phyloP scores from a whole-genome alignment of 164 flowering plant species.

The Dillenia suffruticosa region DNA sequence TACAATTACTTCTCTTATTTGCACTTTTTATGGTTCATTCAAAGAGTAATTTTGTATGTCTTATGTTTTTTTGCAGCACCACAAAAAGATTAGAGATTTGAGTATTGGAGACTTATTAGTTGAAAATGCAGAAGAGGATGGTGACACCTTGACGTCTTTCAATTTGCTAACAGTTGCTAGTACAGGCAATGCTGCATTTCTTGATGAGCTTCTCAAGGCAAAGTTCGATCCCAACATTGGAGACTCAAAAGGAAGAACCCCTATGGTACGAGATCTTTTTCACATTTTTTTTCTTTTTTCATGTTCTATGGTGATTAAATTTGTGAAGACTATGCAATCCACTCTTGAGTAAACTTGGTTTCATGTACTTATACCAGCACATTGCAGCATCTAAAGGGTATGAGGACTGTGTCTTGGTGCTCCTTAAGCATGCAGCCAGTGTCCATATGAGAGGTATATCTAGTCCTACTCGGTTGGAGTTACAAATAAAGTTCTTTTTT shows the following conservation, averaged over 20 bases:
- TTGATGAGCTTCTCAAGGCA: conserved; percentile 78
- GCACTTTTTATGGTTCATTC: background rate
- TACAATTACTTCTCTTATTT: background rate
- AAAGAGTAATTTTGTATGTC: no score
- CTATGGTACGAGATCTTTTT: conserved; percentile 46
- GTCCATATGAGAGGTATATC: conserved; percentile 53
- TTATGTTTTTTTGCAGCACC: conserved; percentile 44
- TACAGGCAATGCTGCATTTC: conserved; percentile 69
- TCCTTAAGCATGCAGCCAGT: conserved; percentile 66
- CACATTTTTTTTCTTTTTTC: background rate
- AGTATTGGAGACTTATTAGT: conserved; percentile 39
- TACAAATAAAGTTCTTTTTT: background rate
- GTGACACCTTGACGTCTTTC: conserved; percentile 34
- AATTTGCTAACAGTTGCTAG: conserved; percentile 54
- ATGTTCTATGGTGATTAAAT: no score
- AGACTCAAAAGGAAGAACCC: conserved; percentile 74
- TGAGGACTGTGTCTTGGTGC: conserved; percentile 72
- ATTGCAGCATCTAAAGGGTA: conserved; percentile 82
- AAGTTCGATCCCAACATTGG: conserved; percentile 65
- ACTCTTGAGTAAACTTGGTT: no score
- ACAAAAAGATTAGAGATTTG: conserved; percentile 46
- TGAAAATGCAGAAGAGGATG: conserved; percentile 39
- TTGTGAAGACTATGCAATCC: no score
- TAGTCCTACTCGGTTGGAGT: background rate
- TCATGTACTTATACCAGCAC: conserved; percentile 38